Conservation (phyloP, 306 rosid genomes). For the Malus domestica region DNA sequence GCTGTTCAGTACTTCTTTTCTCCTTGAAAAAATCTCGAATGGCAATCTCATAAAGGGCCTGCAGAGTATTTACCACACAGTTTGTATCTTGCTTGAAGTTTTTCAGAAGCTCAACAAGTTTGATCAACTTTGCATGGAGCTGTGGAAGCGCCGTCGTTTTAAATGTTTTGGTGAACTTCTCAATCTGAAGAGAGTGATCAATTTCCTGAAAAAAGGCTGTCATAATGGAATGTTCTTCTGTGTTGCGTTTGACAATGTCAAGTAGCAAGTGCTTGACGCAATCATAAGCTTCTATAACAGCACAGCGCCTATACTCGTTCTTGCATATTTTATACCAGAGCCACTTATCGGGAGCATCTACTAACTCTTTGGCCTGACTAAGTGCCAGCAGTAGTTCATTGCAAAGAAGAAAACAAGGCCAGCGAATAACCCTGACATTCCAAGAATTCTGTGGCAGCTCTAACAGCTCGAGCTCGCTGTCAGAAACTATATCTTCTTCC, state of each 20-base stretch:
- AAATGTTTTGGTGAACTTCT: slow-evolving; percentile 69
- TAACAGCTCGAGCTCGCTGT: slow-evolving; percentile 73
- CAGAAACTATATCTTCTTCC: slow-evolving; percentile 95
- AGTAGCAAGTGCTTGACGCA: slow-evolving; percentile 65
- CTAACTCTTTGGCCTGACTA: slow-evolving; percentile 86
- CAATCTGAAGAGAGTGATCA: slow-evolving; percentile 72
- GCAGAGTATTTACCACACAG: slow-evolving; percentile 73
- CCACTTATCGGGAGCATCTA: slow-evolving; percentile 71
- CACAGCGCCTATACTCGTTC: slow-evolving; percentile 87
- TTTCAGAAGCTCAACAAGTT: slow-evolving; percentile 60
- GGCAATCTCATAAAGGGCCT: slow-evolving; percentile 87
- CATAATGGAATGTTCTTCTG: slow-evolving; percentile 85
- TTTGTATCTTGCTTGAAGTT: slow-evolving; percentile 50
- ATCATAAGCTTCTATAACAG: slow-evolving; percentile 81
- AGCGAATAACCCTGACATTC: slow-evolving; percentile 85
- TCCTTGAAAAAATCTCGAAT: slow-evolving; percentile 75
- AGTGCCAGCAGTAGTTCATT: slow-evolving; percentile 89
- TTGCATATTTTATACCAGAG: slow-evolving; percentile 77
- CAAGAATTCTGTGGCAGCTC: slow-evolving; percentile 86
- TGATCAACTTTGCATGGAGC: slow-evolving; percentile 70
- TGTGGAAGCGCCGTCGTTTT: slow-evolving; percentile 70
- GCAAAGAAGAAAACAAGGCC: slow-evolving; percentile 97
- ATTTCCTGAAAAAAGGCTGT: slow-evolving; percentile 76
- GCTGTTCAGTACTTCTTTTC: slow-evolving; percentile 49
- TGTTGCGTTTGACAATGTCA: slow-evolving; percentile 48